Evolutionary conservation across 805 yeast genomes (phyloP), one percentile per base, ranked within the genome.

Genomic region (Wickerhamomyces xylosicus): DNA sequence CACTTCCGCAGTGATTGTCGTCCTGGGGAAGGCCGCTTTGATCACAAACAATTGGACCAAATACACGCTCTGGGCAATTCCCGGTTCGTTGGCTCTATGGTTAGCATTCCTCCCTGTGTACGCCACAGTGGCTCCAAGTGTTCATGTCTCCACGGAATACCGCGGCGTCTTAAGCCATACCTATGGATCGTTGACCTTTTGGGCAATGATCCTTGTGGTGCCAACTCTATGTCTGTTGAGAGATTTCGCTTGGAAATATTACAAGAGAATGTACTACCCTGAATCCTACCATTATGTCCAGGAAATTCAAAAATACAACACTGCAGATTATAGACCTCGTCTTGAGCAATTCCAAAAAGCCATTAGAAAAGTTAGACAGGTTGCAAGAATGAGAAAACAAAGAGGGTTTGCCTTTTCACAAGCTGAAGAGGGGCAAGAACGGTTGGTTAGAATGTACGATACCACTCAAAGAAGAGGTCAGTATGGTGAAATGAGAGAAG

Each of bases 341-440:
- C 77, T 89, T 73, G 95, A 87, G 49, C 95, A 89, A 47, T 92
- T 92, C 70, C 98, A 92, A 61, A 87, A 83, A 58, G 97, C 97
- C 5, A 92, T 92, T 41, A 73, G 97, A 55, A 92, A 87, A 56
- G 97, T 92, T 19, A 80, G 99, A 61, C 99, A 94, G 61, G 97
- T 92, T 31, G 95, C 90, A 60, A 74, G 99, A 60, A 90, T 92
- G 85, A 84, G 94, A 58, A 92, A 92, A 55, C 98, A 92, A 63
- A 79, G 97, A 62, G 99, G 99, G 5, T 92, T 85, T 68, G 99
- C 99, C 2, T 92, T 92, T 53, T 87, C 97, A 6, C 97, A 92
- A 60, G 87, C 84, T 35, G 95, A 86, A 46, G 95, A 85, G 57
- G 95, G 95, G 29, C 96, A 89, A 62, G 96, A 87, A 48, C 79